A percentile compares a stretch with the other conserved stretches of the same genome.
Evolutionary conservation across 768 basidiomycete genomes (phyloP).

Genomic region (Gelatoporia subvermispora): DNA sequence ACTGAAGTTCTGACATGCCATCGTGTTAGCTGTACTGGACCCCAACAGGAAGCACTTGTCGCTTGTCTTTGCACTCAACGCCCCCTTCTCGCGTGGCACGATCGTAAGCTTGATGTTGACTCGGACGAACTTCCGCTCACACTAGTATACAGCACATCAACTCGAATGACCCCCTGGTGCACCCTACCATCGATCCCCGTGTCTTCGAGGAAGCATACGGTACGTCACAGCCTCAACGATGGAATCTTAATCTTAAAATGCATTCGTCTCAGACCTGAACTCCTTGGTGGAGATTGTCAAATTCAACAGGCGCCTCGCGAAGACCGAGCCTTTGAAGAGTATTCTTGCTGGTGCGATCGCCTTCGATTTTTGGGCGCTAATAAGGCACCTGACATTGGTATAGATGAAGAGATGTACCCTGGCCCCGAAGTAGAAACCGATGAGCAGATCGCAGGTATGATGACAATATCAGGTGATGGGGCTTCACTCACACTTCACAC

Average conservation of each 20-base stretch:
- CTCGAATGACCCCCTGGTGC: slow-evolving; percentile 17
- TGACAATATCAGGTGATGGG: not conserved
- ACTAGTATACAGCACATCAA: slow-evolving; percentile 14
- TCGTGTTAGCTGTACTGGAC: not conserved
- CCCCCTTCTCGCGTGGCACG: slow-evolving; percentile 24
- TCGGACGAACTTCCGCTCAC: not conserved
- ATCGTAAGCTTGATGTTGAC: slow-evolving; percentile 12
- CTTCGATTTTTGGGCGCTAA: not conserved
- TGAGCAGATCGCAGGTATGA: slow-evolving; percentile 17
- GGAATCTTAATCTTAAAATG: not conserved
- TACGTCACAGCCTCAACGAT: not conserved
- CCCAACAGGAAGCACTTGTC: slow-evolving; percentile 22
- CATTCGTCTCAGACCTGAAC: slow-evolving; percentile 11
- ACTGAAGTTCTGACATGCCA: too few relatives aligned
- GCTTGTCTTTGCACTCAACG: slow-evolving; percentile 17
- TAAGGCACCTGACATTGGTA: too few relatives aligned
- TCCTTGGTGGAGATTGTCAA: slow-evolving; percentile 19
- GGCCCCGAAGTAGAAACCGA: slow-evolving; percentile 26
- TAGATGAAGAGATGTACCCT: slow-evolving; percentile 23
- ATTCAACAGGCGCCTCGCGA: slow-evolving; percentile 16
- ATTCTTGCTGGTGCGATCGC: slow-evolving; percentile 7
- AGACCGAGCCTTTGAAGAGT: slow-evolving; percentile 16
- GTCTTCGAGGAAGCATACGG: slow-evolving; percentile 24
- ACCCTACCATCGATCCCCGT: slow-evolving; percentile 24
- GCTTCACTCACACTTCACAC: too few relatives aligned